phyloP scores from a whole-genome alignment of 148 eudicot genomes.

The Persicaria tinctoria region DNA sequence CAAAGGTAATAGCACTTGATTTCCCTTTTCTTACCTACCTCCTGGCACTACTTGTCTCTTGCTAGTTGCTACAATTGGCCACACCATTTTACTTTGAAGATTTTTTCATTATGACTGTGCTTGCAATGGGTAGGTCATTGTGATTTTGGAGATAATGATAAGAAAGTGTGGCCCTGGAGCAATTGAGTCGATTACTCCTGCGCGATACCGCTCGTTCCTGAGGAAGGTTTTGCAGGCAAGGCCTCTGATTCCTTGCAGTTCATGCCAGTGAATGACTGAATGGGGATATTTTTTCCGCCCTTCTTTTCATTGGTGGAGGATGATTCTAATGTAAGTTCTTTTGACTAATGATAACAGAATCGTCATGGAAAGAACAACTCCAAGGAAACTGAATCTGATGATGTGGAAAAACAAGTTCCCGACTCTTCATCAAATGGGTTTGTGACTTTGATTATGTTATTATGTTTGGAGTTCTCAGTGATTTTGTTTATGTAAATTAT shows the following conservation, averaged over 20 bases:
- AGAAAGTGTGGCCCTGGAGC: slow-evolving; percentile 71
- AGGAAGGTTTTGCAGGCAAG: slow-evolving; percentile 56
- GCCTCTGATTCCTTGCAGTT: not conserved
- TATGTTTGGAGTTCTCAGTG: not conserved
- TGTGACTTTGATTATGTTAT: slow-evolving; percentile 2
- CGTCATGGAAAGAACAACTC: slow-evolving; percentile 63
- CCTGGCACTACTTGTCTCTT: not conserved
- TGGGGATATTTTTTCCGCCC: not conserved
- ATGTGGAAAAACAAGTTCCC: slow-evolving; percentile 20
- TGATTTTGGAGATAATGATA: slow-evolving; percentile 80
- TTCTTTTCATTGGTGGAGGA: not conserved
- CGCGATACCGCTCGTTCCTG: slow-evolving; percentile 53
- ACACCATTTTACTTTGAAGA: not conserved
- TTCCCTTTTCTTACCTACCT: too few relatives aligned
- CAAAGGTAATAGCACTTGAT: slow-evolving; percentile 39
- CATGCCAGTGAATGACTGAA: not conserved
- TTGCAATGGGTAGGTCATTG: slow-evolving; percentile 47
- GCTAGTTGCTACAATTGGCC: not conserved
- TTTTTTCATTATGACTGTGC: not conserved
- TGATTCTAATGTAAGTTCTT: not conserved
- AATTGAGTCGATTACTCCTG: slow-evolving; percentile 50
- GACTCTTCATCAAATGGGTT: slow-evolving; percentile 38
- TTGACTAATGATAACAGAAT: slow-evolving; percentile 34
- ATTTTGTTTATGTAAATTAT: not conserved
- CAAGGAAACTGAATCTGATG: slow-evolving; percentile 32